A percentile compares a stretch with the other conserved stretches of the same genome.
phyloP scores from a whole-genome alignment of 2,329 filamentous ascomycete genomes.

The Delphinella strobiligena region DNA sequence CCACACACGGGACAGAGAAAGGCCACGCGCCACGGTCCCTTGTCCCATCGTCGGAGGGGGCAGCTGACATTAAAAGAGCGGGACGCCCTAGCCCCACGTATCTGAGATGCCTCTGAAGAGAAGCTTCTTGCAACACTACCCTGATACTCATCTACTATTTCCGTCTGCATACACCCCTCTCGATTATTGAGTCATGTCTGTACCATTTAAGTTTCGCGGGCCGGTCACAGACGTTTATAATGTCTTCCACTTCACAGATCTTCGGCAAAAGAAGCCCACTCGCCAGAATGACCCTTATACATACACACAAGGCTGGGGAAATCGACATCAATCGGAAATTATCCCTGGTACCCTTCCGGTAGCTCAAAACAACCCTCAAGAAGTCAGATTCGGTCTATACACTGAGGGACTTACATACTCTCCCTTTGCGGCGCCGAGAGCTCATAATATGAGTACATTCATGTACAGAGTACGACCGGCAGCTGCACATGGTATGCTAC shows the following conservation, averaged over 20 bases:
- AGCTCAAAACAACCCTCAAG: constrained; percentile 31
- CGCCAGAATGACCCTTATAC: constrained; percentile 26
- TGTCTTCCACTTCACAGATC: constrained; percentile 26
- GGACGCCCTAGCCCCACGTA: too few species aligned
- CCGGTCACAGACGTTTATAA: constrained; percentile 24
- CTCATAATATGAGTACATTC: constrained; percentile 31
- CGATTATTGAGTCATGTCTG: constrained; percentile 3
- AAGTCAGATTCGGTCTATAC: constrained; percentile 32
- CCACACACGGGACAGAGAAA: too few species aligned
- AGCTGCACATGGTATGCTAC: constrained; percentile 27
- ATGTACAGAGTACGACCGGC: constrained; percentile 33
- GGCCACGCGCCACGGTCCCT: too few species aligned
- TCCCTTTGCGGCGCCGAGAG: constrained; percentile 31
- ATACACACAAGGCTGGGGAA: constrained; percentile 26
- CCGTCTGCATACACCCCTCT: too few species aligned
- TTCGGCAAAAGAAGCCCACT: constrained; percentile 25
- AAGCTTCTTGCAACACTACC: too few species aligned
- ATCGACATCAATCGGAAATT: constrained; percentile 28
- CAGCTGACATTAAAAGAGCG: too few species aligned
- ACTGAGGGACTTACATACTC: constrained; percentile 34
- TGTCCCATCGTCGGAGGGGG: too few species aligned
- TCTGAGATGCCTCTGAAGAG: too few species aligned
- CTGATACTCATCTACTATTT: too few species aligned
- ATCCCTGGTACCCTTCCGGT: constrained; percentile 31
- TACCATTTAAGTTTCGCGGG: constrained; percentile 15